A percentile compares a stretch with the other conserved stretches of the same genome.
phyloP scores from a whole-genome alignment of 2,329 filamentous ascomycete genomes.

The Corinectria fuckeliana region DNA sequence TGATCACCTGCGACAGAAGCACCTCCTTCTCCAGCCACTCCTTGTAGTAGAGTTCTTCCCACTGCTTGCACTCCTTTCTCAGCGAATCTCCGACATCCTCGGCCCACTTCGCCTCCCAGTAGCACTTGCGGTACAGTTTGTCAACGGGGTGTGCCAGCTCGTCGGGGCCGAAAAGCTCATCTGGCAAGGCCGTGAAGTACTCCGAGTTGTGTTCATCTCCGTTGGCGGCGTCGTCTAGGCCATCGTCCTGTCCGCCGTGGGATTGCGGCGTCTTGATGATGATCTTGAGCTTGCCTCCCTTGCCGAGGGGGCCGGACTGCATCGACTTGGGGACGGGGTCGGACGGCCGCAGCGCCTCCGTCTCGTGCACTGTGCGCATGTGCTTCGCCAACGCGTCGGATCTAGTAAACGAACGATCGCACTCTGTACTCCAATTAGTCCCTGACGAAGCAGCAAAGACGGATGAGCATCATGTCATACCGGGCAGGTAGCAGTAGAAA shows the following conservation, averaged over 20 bases:
- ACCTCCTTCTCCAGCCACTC: slow-evolving; percentile 85
- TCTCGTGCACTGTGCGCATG: slow-evolving; percentile 98
- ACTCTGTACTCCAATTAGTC: slow-evolving; percentile 66
- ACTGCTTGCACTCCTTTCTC: slow-evolving; percentile 67
- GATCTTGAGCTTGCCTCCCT: slow-evolving; percentile 64
- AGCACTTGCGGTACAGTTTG: slow-evolving; percentile 71
- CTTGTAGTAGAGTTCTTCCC: slow-evolving; percentile 70
- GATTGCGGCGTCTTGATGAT: slow-evolving; percentile 68
- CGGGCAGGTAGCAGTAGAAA: slow-evolving; percentile 94
- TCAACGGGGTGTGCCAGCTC: slow-evolving; percentile 68
- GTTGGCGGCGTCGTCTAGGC: slow-evolving; percentile 59
- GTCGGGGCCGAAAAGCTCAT: slow-evolving; percentile 67
- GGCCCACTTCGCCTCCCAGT: slow-evolving; percentile 75
- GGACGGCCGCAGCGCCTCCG: slow-evolving; percentile 84
- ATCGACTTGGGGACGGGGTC: slow-evolving; percentile 76
- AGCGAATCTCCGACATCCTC: slow-evolving; percentile 70
- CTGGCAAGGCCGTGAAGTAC: slow-evolving; percentile 61
- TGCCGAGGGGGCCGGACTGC: slow-evolving; percentile 55
- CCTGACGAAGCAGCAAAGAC: no score
- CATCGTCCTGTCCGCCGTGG: slow-evolving; percentile 63
- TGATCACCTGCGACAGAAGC: slow-evolving; percentile 74
- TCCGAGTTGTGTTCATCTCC: slow-evolving; percentile 64
- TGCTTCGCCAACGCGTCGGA: slow-evolving; percentile 97
- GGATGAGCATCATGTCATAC: slow-evolving; percentile 55
- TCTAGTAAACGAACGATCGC: slow-evolving; percentile 93